phyloP scores from a whole-genome alignment of 108 stramenopile genomes.

The Skeletonema potamos region DNA sequence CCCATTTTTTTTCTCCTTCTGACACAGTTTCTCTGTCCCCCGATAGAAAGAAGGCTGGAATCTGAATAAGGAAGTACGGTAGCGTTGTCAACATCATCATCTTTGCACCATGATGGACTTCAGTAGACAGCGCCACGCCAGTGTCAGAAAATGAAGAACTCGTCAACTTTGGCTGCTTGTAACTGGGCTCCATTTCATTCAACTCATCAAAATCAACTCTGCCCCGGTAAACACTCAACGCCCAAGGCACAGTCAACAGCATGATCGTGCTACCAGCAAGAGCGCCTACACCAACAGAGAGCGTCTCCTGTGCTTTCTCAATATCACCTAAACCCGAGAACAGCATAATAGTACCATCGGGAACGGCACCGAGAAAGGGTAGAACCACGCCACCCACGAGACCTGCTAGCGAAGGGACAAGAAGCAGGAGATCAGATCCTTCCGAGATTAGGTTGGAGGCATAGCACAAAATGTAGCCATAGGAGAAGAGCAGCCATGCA shows the following conservation, averaged over 20 bases:
- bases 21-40: slow-evolving; percentile 67
- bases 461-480: slow-evolving; percentile 91
- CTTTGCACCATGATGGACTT: slow-evolving; percentile 63
- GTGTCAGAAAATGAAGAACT: slow-evolving; percentile 29
- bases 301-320: slow-evolving; percentile 80
- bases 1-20: slow-evolving; percentile 77
- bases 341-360: slow-evolving; percentile 96
- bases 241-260: slow-evolving; percentile 96
- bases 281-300: slow-evolving; percentile 94
- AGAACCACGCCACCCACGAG: slow-evolving; percentile 94
- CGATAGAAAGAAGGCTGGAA: slow-evolving; percentile 71
- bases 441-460: slow-evolving; percentile 94
- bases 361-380: slow-evolving; percentile 96
- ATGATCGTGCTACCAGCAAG: slow-evolving; percentile 97
- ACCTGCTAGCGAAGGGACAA: slow-evolving; percentile 90
- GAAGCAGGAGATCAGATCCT: slow-evolving; percentile 94
- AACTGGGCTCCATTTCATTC: slow-evolving; percentile 39
- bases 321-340: slow-evolving; percentile 92
- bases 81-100: slow-evolving; percentile 85
- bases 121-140: slow-evolving; percentile 66
- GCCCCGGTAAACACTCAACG: slow-evolving; percentile 79
- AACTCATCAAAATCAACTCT: slow-evolving; percentile 80
- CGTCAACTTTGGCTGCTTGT: slow-evolving; percentile 64
- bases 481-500: slow-evolving; percentile 84
- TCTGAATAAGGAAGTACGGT: slow-evolving; percentile 90